Base-by-base conservation (phyloP, 1,139 yeast genomes). In the Candida pseudoviswanathii region DNA sequence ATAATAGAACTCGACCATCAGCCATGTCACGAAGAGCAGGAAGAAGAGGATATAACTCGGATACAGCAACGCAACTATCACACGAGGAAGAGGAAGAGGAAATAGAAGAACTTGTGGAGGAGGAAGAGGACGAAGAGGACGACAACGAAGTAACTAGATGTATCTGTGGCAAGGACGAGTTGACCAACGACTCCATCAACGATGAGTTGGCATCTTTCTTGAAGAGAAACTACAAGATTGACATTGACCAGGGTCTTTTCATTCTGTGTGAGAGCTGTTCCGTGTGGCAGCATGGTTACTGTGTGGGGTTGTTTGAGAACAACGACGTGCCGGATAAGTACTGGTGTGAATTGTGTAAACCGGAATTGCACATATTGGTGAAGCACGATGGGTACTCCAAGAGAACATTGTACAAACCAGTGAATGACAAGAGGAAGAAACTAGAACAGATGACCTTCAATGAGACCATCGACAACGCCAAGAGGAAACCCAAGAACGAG, bases 251-350 rank as follows among this genome's bases (percentile, higher is more conserved):
- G 51, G 95, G 95, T 3, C 78, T 88, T 47, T 89, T 86, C 67
- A 87, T 89, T 58, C 95, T 87, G 68, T 94, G 99, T 75, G 98
- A 94, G 59, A 78, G 80, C 54, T 94, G 99, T 70, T 84, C 90
- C 26, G 96, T 86, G 8, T 94, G 98, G 99, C 98, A 94, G 68
- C 99, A 94, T 65, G 98, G 97, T 2, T 91, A 78, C 68, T 94
- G 99, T 71, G 97, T 94, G 39, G 96, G 97, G 1, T 79, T 89
- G 51, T 77, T 75, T 53, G 80, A 81, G 45, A 88, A 84, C 56
- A 85, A 82, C 32, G 86, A 82, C 52, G 90, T 90, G 0, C 97
- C 97, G 1, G 97, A 91, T 52, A 88, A 88, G 65, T 92, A 92
- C 67, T 89, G 90, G 88, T 92, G 98, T 74, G 99, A 94, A 64